Percentiles rank a stretch among this genome's conserved stretches.
phyloP scores from a whole-genome alignment of 2,329 filamentous ascomycete genomes.

The Verruconis gallopava region DNA sequence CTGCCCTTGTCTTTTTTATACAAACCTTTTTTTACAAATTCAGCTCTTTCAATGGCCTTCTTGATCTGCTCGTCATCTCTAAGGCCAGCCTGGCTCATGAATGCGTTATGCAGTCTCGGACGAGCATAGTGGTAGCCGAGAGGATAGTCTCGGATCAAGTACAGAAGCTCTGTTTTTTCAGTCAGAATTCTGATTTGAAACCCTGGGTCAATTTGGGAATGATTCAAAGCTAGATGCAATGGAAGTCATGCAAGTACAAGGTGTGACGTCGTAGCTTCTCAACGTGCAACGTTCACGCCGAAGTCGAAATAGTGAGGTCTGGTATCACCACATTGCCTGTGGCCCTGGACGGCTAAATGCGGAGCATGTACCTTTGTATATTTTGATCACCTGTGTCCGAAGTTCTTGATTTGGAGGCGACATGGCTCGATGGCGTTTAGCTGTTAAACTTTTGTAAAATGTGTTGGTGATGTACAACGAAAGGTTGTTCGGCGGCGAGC shows the following conservation, averaged over 20 bases:
- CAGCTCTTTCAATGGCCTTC: conserved; percentile 60
- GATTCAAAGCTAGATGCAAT: no score
- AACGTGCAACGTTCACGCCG: no score
- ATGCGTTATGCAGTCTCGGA: conserved; percentile 70
- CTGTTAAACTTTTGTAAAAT: no score
- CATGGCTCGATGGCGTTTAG: no score
- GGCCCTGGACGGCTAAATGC: not conserved
- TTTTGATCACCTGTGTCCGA: conserved; percentile 63
- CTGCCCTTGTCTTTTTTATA: not conserved
- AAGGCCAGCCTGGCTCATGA: conserved; percentile 59
- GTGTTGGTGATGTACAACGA: no score
- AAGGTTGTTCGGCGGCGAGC: no score
- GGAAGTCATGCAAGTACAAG: no score
- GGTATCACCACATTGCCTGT: not conserved
- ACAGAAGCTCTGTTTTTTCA: conserved; percentile 69
- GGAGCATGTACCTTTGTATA: conserved; percentile 66
- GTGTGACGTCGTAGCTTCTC: no score
- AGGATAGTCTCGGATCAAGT: conserved; percentile 76
- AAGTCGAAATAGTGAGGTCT: no score
- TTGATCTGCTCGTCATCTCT: conserved; percentile 63
- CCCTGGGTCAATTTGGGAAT: not conserved
- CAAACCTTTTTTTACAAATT: conserved; percentile 83
- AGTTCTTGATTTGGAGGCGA: conserved; percentile 41
- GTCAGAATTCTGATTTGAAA: not conserved
- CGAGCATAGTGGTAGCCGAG: conserved; percentile 74